phyloP scores from a whole-genome alignment of 352 stramenopile species.

The Globisporangium irregulare region DNA sequence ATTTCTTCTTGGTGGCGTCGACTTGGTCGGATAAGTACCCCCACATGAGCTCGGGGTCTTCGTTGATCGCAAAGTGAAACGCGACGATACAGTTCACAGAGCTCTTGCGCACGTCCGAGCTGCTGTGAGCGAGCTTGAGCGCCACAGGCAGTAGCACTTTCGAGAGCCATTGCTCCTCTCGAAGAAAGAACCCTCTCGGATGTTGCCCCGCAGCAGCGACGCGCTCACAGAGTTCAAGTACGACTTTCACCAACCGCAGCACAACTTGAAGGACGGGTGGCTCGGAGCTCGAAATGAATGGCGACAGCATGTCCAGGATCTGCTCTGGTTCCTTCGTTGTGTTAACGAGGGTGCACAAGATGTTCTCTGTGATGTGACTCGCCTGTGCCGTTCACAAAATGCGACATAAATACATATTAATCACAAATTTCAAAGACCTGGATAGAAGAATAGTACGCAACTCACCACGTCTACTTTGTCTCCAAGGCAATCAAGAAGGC shows the following conservation, averaged over 20 bases:
- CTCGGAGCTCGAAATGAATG: conserved; percentile 33
- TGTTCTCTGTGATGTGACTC: conserved; percentile 52
- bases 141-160: conserved; percentile 34
- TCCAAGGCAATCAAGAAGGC: conserved; percentile 46
- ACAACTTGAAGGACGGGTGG: conserved; percentile 48
- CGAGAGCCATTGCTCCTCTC: conserved; percentile 27
- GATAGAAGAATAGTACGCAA: background rate
- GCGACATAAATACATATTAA: background rate
- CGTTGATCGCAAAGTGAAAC: conserved; percentile 56
- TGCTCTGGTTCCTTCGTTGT: conserved; percentile 27
- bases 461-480: conserved; percentile 42
- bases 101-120: conserved; percentile 64
- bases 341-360: conserved; percentile 38
- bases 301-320: conserved; percentile 37
- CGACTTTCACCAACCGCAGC: conserved; percentile 44
- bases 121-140: conserved; percentile 41
- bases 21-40: conserved; percentile 49
- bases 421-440: background rate
- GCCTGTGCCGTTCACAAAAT: conserved; percentile 21
- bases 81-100: conserved; percentile 65
- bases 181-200: conserved; percentile 23
- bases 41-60: conserved; percentile 34
- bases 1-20: conserved; percentile 45
- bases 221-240: conserved; percentile 35
- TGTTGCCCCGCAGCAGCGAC: conserved; percentile 4